Percentiles rank a stretch among this genome's conserved stretches.
Evolutionary conservation across 441 rosid species (phyloP).

Genomic region (Bruguiera hainesii): DNA sequence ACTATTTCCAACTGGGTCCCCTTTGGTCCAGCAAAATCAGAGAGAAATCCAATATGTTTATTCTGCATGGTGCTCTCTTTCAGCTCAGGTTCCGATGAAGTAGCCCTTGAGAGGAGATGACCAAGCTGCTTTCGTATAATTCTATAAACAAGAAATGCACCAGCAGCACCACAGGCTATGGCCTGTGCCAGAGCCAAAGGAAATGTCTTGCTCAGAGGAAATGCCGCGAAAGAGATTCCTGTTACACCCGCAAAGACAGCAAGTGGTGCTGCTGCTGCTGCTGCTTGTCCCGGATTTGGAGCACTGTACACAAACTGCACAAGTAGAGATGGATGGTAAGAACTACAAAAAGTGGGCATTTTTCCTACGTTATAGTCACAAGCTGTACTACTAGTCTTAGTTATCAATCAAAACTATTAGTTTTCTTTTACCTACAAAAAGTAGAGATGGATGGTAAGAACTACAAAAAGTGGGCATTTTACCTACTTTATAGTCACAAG

Average conservation of each 20-base stretch:
- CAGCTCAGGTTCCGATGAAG: conserved; percentile 36
- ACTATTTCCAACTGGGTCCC: conserved; percentile 93
- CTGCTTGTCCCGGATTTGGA: conserved; percentile 96
- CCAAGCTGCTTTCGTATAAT: conserved; percentile 83
- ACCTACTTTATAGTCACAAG: background rate
- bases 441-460: conserved; percentile 17
- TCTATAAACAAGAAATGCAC: conserved; percentile 69
- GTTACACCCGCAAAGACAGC: conserved; percentile 87
- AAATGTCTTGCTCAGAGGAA: conserved; percentile 74
- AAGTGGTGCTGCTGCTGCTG: conserved; percentile 92
- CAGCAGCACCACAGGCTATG: conserved; percentile 78
- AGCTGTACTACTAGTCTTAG: no score
- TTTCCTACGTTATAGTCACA: background rate
- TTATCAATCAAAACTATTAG: no score
- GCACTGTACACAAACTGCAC: conserved; percentile 97
- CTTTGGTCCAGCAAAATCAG: conserved; percentile 92
- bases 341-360: background rate
- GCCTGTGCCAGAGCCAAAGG: conserved; percentile 71
- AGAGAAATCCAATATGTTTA: conserved; percentile 68
- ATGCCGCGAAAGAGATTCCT: conserved; percentile 78
- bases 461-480: background rate
- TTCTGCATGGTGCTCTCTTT: conserved; percentile 32
- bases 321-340: conserved; percentile 15
- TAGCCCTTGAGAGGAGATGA: conserved; percentile 66
- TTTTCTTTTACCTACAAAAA: background rate